Conservation (phyloP, 2,329 filamentous ascomycete genomes). For the Ceratocystiopsis minuta region DNA sequence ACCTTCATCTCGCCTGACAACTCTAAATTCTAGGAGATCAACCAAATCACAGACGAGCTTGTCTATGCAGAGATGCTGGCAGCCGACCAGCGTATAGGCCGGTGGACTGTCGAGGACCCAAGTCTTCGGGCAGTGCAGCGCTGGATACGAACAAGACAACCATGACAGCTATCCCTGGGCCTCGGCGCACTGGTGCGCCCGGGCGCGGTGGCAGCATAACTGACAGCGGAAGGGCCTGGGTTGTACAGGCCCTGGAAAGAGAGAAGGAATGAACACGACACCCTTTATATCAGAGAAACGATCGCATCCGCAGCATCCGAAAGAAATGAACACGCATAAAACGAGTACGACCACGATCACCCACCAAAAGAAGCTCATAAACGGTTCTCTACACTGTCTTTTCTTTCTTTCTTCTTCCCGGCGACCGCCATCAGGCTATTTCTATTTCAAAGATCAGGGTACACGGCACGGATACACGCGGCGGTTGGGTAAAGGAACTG, state of each 20-base stretch:
- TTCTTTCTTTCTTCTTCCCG: background rate
- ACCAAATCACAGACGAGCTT: slow-evolving; percentile 37
- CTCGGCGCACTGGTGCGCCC: slow-evolving; percentile 13
- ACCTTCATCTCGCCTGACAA: background rate
- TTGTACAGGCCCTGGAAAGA: background rate
- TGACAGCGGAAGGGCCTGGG: too few species aligned
- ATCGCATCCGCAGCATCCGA: too few species aligned
- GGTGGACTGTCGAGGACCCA: slow-evolving; percentile 46
- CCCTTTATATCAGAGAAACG: background rate
- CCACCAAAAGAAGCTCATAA: background rate
- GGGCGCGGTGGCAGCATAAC: slow-evolving; percentile 5
- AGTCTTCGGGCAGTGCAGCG: slow-evolving; percentile 36
- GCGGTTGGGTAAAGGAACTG: too few species aligned
- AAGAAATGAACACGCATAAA: too few species aligned
- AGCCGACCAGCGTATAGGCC: slow-evolving; percentile 35
- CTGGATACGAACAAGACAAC: slow-evolving; percentile 28
- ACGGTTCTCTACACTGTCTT: slow-evolving; percentile 1
- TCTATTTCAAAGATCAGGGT: background rate
- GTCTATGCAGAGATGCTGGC: slow-evolving; percentile 37
- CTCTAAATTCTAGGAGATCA: slow-evolving; percentile 34
- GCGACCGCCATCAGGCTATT: background rate
- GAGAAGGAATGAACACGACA: background rate
- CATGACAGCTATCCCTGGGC: too few species aligned
- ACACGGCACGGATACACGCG: too few species aligned
- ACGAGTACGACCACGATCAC: too few species aligned